phyloP scores from a whole-genome alignment of 805 yeast genomes.

The Suhomyces vadensis region DNA sequence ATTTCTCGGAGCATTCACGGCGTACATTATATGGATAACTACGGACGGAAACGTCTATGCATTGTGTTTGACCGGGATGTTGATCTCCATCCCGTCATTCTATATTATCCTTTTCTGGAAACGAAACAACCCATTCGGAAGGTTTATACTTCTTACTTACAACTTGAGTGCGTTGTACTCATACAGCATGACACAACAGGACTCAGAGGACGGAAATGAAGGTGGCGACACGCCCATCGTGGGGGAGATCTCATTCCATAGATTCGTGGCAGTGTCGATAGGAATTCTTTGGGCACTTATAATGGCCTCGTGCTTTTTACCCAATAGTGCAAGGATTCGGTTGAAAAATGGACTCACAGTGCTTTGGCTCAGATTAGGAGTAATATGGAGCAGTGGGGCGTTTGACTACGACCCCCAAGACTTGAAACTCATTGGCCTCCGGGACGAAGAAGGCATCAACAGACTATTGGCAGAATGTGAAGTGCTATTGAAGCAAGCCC shows the following conservation, averaged over 20 bases:
- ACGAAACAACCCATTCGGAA: conserved; percentile 60
- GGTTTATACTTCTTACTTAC: conserved; percentile 72
- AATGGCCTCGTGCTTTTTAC: conserved; percentile 65
- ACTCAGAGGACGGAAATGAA: conserved; percentile 60
- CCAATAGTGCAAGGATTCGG: conserved; percentile 73
- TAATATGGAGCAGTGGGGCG: conserved; percentile 78
- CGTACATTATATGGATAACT: conserved; percentile 58
- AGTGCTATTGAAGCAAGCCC: conserved; percentile 63
- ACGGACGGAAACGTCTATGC: conserved; percentile 56
- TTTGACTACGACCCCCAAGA: conserved; percentile 42
- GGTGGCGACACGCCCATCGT: conserved; percentile 71
- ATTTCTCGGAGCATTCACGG: conserved; percentile 64
- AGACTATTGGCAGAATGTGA: conserved; percentile 61
- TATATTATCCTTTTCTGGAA: conserved; percentile 70
- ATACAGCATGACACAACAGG: conserved; percentile 62
- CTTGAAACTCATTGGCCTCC: conserved; percentile 40
- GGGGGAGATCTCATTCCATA: conserved; percentile 72
- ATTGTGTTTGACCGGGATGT: conserved; percentile 50
- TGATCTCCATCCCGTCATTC: conserved; percentile 49
- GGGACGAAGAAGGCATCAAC: conserved; percentile 50
- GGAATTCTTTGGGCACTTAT: conserved; percentile 79
- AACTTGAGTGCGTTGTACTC: conserved; percentile 78
- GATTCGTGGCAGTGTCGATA: conserved; percentile 67
- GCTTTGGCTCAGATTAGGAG: conserved; percentile 78
- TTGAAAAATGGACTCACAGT: conserved; percentile 64